phyloP scores from a whole-genome alignment of 345 rosid species.

The Salix udensis region DNA sequence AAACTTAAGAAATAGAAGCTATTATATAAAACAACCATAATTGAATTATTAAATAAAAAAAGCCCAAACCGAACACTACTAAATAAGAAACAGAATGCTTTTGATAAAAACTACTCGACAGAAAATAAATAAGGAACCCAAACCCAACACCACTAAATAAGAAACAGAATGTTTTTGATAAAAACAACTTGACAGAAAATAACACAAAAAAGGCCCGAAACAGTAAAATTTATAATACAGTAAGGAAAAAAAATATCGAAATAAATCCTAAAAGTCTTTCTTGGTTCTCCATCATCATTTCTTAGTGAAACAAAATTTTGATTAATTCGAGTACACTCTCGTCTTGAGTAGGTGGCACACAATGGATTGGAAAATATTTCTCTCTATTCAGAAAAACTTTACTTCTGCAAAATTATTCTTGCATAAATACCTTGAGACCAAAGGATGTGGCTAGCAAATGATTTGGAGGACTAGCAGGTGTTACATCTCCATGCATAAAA shows the following conservation, averaged over 20 bases:
- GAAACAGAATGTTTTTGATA: background rate
- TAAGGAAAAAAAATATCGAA: too few species aligned
- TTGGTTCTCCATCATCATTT: background rate
- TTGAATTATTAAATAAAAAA: too few species aligned
- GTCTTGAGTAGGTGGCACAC: background rate
- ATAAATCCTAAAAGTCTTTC: background rate
- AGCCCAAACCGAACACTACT: background rate
- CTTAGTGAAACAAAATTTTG: background rate
- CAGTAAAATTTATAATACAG: too few species aligned
- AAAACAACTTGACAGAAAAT: background rate
- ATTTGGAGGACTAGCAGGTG: conserved; percentile 55
- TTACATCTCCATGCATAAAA: conserved; percentile 53
- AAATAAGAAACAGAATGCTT: background rate
- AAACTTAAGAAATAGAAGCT: background rate
- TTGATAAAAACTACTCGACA: background rate
- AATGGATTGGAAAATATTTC: background rate
- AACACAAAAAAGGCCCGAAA: background rate
- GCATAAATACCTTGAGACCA: conserved; percentile 75
- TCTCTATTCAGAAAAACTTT: background rate
- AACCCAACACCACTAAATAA: background rate
- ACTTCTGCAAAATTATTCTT: background rate
- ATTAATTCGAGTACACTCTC: background rate
- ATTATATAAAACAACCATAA: too few species aligned
- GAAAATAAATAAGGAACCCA: background rate
- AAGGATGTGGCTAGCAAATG: conserved; percentile 46